These are phyloP conservation scores for Colletotrichum costaricense DNA, from an alignment of 2,329 filamentous ascomycete species.

Conservation along the genomic window DNA sequence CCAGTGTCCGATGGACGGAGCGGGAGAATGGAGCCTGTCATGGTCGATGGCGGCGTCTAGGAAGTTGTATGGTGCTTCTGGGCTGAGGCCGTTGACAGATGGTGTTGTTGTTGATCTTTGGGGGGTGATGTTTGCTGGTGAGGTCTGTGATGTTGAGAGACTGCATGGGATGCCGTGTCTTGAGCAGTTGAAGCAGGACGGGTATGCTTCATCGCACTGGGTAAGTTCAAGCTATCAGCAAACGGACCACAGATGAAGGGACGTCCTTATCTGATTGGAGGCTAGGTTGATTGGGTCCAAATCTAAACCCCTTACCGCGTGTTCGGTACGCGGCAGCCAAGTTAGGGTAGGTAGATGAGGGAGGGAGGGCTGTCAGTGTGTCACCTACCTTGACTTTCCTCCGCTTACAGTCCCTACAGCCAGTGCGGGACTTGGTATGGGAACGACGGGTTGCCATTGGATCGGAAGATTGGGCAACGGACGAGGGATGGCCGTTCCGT, in stretches of 20 bases:
- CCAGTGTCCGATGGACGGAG: conserved; percentile 19
- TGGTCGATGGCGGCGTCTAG: background rate
- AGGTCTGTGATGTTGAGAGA: conserved; percentile 27
- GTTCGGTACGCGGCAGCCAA: background rate
- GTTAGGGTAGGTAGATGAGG: background rate
- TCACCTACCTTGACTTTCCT: conserved; percentile 47
- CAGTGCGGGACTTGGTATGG: conserved; percentile 48
- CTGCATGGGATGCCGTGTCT: conserved; percentile 44
- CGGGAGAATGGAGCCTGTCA: background rate
- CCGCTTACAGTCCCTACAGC: conserved; percentile 46
- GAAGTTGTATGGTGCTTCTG: background rate
- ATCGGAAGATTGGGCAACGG: background rate
- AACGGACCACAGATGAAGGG: background rate
- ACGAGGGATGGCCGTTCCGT: background rate
- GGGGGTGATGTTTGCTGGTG: background rate
- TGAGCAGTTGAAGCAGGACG: conserved; percentile 45
- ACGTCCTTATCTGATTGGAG: no score
- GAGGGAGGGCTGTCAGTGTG: background rate
- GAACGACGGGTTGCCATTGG: conserved; percentile 39
- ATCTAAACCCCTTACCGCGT: conserved; percentile 1
- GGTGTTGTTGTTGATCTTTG: background rate
- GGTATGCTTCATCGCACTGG: conserved; percentile 42
- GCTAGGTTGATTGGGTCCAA: background rate
- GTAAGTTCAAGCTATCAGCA: background rate
- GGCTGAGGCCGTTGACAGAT: background rate